These are phyloP conservation scores for Elaeis guineensis DNA, from an alignment of 176 grass and related monocot genomes.

Conservation along the genomic window DNA sequence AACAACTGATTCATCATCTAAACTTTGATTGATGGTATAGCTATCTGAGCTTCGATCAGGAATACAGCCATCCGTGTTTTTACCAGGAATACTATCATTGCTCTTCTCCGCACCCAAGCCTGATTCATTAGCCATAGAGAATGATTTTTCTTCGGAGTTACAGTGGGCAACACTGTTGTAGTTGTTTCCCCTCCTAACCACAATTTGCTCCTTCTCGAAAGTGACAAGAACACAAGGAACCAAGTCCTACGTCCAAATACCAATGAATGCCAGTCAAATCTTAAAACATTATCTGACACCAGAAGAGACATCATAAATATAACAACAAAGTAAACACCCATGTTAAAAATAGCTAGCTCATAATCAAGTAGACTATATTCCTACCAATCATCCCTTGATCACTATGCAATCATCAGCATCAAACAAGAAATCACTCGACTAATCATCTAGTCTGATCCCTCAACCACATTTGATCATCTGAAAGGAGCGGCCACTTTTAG, in stretches of 20 bases:
- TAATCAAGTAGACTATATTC: no score
- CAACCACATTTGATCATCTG: no score
- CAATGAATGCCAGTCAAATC: no score
- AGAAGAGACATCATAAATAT: no score
- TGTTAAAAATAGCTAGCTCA: no score
- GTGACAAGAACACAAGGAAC: slow-evolving; percentile 79
- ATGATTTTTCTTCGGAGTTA: slow-evolving; percentile 17
- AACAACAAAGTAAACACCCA: no score
- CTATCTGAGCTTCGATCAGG: slow-evolving; percentile 23
- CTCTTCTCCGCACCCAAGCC: slow-evolving; percentile 18
- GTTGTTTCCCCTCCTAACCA: slow-evolving; percentile 75
- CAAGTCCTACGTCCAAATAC: slow-evolving; percentile 36
- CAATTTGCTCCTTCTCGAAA: slow-evolving; percentile 81
- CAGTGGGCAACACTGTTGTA: slow-evolving; percentile 21
- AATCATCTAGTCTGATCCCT: no score
- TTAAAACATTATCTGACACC: no score
- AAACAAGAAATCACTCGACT: no score
- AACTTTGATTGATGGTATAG: slow-evolving; percentile 18
- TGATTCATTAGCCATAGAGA: slow-evolving; percentile 20
- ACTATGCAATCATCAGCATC: no score
- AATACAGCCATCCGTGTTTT: slow-evolving; percentile 12
- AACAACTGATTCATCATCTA: slow-evolving; percentile 27
- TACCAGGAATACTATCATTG: slow-evolving; percentile 17
- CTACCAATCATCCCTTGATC: no score
- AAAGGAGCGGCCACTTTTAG: no score